Base-by-base conservation (phyloP, 305 asterid species). In the Solanum aculeatissimum region DNA sequence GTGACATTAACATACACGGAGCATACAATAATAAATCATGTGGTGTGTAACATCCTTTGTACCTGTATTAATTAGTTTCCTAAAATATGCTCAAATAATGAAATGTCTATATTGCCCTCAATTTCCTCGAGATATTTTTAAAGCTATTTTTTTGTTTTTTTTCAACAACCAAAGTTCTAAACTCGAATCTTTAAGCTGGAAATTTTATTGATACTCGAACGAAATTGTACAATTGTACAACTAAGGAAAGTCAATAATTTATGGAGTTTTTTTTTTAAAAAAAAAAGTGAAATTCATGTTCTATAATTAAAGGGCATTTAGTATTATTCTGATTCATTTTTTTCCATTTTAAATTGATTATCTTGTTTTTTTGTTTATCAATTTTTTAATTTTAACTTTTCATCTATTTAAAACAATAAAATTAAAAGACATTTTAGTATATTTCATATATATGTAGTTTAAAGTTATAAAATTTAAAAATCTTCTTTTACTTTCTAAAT, bases 1-100 rank as follows among this genome's bases (percentile, higher is more conserved):
- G 42, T 70, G 88, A 87, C 89, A 63, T 63, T 13, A 27, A 14
- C n/a, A 87, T 54, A 80, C 80, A 72, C 65, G 35, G 58, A 49
- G 86, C 54, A 84, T 88, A 91, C 84, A 87, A 88, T 57, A 15
- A 80, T 58, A 9, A 80, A 82, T 35, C 86, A 85, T 81, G 89
- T 87, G 89, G 83, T 78, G 77, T 66, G 60, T 68, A 80, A 60
- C 80, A 25, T 42, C 75, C 55, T 54, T 45, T 14, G 47, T 23
- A 21, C 81, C 79, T 15, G 6, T 81, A 57, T n/a, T 66, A 66
- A 32, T 68, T 60, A 60, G 29, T 49, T 47, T 38, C 29, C 69
- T 55, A 80, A 55, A 80, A 21, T 79, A 78, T 51, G 35, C 15
- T 38, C 18, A 35, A 19, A 1, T 32, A 32, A 4, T 19, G n/a